Evolutionary conservation across 306 rosid genomes (phyloP).

Genomic region (Cucurbita ficifolia): DNA sequence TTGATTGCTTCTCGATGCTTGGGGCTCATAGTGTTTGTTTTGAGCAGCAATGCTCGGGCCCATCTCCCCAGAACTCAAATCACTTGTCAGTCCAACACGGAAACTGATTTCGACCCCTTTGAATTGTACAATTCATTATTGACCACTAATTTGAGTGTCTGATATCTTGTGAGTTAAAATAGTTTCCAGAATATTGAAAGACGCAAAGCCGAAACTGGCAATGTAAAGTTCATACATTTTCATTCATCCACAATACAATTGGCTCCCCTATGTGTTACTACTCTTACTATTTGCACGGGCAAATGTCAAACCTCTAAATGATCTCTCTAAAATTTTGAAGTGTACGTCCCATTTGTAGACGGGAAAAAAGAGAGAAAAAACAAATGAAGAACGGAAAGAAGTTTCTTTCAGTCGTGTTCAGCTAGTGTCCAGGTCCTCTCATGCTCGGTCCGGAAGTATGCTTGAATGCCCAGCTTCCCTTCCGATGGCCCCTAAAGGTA

Average conservation of each 20-base stretch:
- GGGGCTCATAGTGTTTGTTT: neutral
- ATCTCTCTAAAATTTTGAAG: neutral
- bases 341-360: neutral
- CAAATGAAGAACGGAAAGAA: neutral
- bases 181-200: neutral
- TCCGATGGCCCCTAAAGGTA: neutral
- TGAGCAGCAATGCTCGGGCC: neutral
- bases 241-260: no score
- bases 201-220: no score
- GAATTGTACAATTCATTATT: neutral
- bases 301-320: neutral
- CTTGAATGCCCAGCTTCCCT: slow-evolving; percentile 2
- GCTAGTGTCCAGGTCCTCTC: slow-evolving; percentile 11
- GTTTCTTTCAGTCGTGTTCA: neutral
- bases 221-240: no score
- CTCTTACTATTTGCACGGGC: neutral
- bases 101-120: neutral
- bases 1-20: neutral
- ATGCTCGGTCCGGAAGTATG: slow-evolving; percentile 7
- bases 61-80: neutral
- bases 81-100: neutral
- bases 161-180: neutral
- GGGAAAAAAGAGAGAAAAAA: neutral
- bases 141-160: neutral
- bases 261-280: no score